phyloP scores from a whole-genome alignment of 2,329 filamentous ascomycete genomes.

The Colletotrichum sansevieriae region DNA sequence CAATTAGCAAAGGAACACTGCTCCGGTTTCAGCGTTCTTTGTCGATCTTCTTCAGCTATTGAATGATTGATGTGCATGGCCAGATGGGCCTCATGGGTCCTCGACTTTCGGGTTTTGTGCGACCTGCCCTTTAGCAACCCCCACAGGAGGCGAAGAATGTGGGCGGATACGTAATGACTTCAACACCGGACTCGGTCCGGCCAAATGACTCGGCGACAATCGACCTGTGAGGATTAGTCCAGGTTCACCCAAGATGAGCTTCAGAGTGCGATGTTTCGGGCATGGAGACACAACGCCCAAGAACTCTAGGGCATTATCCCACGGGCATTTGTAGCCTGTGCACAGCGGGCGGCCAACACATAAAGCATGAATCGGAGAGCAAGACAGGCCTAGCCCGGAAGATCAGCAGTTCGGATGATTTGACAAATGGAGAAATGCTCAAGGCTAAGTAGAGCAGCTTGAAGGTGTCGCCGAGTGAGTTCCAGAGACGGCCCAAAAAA shows the following conservation, averaged over 20 bases:
- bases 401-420: conserved; percentile 35
- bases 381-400: conserved; percentile 13
- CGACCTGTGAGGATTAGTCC: conserved; percentile 25
- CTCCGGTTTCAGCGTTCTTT: neutral
- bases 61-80: conserved; percentile 13
- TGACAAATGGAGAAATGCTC: conserved; percentile 15
- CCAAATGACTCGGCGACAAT: conserved; percentile 38
- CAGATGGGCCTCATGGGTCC: conserved; percentile 8
- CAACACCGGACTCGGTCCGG: conserved; percentile 25
- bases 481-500: too few relatives aligned
- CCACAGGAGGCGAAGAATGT: neutral
- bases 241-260: conserved; percentile 34
- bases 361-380: conserved; percentile 34
- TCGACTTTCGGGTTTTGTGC: conserved; percentile 6
- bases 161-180: conserved; percentile 26
- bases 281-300: conserved; percentile 19
- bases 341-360: conserved; percentile 16
- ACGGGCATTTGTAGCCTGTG: too few relatives aligned
- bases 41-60: conserved; percentile 4
- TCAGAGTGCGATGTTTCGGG: conserved; percentile 2
- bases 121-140: neutral
- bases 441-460: neutral
- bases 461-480: conserved; percentile 3
- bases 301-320: too few relatives aligned
- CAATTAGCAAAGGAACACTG: neutral